Conservation (phyloP, 2,329 filamentous ascomycete genomes). For the Calonectria pteridis region DNA sequence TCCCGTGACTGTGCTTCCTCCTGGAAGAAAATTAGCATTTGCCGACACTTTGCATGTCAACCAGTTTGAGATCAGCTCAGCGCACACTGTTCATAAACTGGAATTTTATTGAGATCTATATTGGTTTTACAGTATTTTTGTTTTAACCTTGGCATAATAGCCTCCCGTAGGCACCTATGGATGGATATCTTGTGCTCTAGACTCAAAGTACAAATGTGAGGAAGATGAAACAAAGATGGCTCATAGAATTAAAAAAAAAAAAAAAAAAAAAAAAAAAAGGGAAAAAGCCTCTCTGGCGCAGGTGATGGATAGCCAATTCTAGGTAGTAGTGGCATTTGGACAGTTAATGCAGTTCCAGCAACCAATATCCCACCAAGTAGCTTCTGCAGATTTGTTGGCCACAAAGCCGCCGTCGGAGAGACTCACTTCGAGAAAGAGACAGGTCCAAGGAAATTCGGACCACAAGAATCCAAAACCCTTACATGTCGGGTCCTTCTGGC, state of each 20-base stretch:
- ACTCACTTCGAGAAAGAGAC: neutral
- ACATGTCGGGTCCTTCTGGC: neutral
- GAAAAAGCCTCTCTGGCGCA: neutral
- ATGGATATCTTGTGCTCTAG: neutral
- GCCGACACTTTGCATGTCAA: no score
- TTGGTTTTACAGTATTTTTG: neutral
- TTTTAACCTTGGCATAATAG: no score
- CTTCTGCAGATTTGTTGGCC: neutral
- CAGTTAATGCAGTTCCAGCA: neutral
- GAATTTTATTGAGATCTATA: neutral
- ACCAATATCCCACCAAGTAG: neutral
- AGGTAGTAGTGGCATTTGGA: neutral
- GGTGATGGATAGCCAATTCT: neutral
- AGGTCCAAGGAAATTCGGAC: neutral
- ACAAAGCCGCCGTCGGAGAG: neutral
- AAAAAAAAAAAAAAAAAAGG: neutral
- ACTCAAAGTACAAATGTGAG: neutral
- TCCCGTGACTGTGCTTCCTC: no score
- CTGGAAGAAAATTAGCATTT: no score
- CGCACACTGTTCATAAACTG: neutral
- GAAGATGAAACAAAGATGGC: neutral
- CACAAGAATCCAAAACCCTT: neutral
- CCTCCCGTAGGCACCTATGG: neutral
- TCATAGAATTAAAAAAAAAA: neutral
- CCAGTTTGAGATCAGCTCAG: no score